Evolutionary conservation across 306 rosid genomes (phyloP).

Genomic region (Ormosia semicastrata): DNA sequence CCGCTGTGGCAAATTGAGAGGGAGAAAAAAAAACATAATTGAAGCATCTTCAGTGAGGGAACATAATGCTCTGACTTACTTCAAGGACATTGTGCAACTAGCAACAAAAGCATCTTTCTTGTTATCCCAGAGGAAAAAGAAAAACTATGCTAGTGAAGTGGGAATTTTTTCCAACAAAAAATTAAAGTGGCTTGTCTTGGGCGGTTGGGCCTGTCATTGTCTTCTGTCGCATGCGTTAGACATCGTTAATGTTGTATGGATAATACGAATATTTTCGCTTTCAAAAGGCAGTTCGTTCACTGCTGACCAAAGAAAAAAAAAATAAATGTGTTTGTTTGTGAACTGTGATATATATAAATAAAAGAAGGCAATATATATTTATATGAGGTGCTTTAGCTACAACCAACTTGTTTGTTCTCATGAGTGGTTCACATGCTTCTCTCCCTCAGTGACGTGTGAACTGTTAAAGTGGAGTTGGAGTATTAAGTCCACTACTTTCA

Average conservation of each 20-base stretch:
- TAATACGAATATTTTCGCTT: constrained; percentile 4
- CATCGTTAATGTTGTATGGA: background rate
- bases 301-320: constrained; percentile 14
- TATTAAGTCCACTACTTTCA: constrained; percentile 36
- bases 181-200: background rate
- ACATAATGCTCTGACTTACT: background rate
- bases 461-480: constrained; percentile 54
- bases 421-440: constrained; percentile 56
- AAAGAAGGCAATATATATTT: background rate
- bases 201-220: constrained; percentile 24
- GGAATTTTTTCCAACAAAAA: constrained; percentile 14
- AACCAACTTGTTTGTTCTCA: constrained; percentile 30
- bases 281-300: constrained; percentile 15
- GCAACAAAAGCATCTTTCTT: constrained; percentile 21
- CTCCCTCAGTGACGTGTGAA: constrained; percentile 43
- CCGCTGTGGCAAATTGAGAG: background rate
- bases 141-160: background rate
- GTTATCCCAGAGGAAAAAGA: background rate
- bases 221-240: constrained; percentile 21
- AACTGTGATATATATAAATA: background rate
- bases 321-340: background rate
- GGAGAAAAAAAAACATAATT: background rate
- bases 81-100: background rate
- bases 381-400: constrained; percentile 26
- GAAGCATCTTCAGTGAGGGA: constrained; percentile 1